Percentiles rank a stretch among this genome's conserved stretches.
These are phyloP conservation scores for Vitellaria paradoxa DNA, from an alignment of 179 eudicot species.

Conservation along the genomic window DNA sequence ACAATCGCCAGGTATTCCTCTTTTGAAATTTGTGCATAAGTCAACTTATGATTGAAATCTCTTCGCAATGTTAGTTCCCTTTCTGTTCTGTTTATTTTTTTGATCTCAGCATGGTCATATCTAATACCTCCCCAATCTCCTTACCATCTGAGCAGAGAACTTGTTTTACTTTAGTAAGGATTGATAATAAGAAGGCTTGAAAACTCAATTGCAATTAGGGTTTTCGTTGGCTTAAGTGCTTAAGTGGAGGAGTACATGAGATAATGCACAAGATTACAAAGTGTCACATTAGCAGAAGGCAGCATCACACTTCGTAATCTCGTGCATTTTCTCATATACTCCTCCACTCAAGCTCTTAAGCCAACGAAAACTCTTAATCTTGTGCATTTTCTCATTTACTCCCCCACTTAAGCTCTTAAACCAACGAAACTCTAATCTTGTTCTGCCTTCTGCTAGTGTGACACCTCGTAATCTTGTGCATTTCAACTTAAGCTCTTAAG, in stretches of 20 bases:
- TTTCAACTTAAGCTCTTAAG: too few species aligned
- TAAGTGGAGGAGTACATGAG: background rate
- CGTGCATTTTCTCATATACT: background rate
- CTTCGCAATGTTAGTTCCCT: background rate
- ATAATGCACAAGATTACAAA: background rate
- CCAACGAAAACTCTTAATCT: background rate
- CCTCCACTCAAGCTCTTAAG: background rate
- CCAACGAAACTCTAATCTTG: background rate
- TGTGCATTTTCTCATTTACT: background rate
- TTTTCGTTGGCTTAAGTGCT: background rate
- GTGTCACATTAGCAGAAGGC: background rate
- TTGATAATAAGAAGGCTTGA: too few species aligned
- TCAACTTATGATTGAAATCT: background rate
- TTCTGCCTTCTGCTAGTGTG: too few species aligned
- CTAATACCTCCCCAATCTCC: background rate
- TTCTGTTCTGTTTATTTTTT: background rate
- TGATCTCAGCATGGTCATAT: background rate
- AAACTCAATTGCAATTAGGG: too few species aligned
- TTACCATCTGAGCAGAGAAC: background rate
- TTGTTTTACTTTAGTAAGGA: background rate
- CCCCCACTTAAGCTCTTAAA: background rate
- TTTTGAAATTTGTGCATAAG: background rate
- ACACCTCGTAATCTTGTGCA: too few species aligned
- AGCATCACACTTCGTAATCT: background rate
- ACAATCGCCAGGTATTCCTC: constrained; percentile 67